phyloP scores from a whole-genome alignment of 2,329 filamentous ascomycete genomes.

The Cordyceps fumosorosea region DNA sequence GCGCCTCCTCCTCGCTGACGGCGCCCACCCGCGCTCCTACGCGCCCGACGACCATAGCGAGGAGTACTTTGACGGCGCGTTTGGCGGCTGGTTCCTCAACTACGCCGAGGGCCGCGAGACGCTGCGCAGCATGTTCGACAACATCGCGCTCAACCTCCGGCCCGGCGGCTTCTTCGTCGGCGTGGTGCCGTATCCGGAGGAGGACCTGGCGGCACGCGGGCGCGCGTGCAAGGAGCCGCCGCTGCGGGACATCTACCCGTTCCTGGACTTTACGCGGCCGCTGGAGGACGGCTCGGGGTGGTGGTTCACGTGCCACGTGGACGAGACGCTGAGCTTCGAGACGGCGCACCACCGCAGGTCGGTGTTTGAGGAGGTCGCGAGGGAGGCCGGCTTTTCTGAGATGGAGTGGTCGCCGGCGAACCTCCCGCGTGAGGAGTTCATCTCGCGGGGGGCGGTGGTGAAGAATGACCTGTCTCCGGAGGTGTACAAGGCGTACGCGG shows the following conservation, averaged over 20 bases:
- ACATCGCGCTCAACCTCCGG: constrained; percentile 5
- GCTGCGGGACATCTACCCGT: not conserved
- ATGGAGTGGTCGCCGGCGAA: not conserved
- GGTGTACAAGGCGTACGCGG: not conserved
- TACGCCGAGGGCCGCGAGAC: not conserved
- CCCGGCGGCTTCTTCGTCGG: constrained; percentile 11
- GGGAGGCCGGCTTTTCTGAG: not conserved
- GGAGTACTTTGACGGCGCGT: constrained; percentile 4
- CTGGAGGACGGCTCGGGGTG: constrained; percentile 8
- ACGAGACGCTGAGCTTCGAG: not conserved
- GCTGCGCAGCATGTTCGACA: constrained; percentile 9
- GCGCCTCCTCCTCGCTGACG: constrained; percentile 2
- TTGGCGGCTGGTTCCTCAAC: constrained; percentile 8
- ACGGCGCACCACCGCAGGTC: not conserved
- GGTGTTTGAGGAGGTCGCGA: not conserved
- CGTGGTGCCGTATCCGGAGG: not conserved
- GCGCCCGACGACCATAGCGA: not conserved
- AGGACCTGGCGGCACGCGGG: not conserved
- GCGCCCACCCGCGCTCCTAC: not conserved
- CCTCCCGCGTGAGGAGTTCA: not conserved
- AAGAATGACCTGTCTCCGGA: not conserved
- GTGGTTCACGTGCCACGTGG: not conserved
- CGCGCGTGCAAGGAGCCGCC: not conserved
- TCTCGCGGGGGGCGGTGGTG: not conserved
- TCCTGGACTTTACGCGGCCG: not conserved